Conservation (phyloP, 352 stramenopile species). For the Globisporangium nagaii region DNA sequence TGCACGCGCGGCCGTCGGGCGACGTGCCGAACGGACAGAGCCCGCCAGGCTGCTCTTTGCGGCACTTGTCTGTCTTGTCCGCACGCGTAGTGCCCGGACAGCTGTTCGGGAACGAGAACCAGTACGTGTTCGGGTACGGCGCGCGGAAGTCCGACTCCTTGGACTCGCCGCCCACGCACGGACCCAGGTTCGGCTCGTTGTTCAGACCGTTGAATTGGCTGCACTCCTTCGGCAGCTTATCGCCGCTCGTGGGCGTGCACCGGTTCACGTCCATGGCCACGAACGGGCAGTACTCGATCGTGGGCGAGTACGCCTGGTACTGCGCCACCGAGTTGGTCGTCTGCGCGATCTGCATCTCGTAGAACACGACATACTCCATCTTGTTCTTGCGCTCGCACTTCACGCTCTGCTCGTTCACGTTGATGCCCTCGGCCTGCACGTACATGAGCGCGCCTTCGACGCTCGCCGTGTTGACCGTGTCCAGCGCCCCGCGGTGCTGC, state of each 20-base stretch:
- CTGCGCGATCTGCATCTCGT: slow-evolving; percentile 24
- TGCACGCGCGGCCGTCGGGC: slow-evolving; percentile 47
- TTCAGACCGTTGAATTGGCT: slow-evolving; percentile 16
- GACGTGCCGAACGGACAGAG: slow-evolving; percentile 35
- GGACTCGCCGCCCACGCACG: slow-evolving; percentile 6
- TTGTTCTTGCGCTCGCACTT: slow-evolving; percentile 28
- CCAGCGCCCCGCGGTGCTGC: slow-evolving; percentile 22
- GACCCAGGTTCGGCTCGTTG: slow-evolving; percentile 17
- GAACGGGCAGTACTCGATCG: slow-evolving; percentile 11
- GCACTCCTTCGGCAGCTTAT: slow-evolving; percentile 16
- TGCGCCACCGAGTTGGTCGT: slow-evolving; percentile 11
- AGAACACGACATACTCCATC: slow-evolving; percentile 28
- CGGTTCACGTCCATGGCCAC: slow-evolving; percentile 6
- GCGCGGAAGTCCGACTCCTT: slow-evolving; percentile 16
- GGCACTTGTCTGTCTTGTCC: slow-evolving; percentile 11
- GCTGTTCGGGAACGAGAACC: slow-evolving; percentile 35
- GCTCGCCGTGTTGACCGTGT: slow-evolving; percentile 72
- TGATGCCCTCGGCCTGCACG: slow-evolving; percentile 71
- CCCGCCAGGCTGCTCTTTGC: slow-evolving; percentile 20
- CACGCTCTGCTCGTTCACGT: slow-evolving; percentile 23
- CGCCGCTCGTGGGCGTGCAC: slow-evolving; percentile 15
- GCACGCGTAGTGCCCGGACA: slow-evolving; percentile 4
- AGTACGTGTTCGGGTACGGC: slow-evolving; percentile 27
- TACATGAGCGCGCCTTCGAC: slow-evolving; percentile 80
- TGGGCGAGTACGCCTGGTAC: slow-evolving; percentile 10